These are phyloP conservation scores for Fusarium verticillioides DNA, from an alignment of 2,329 filamentous ascomycete species.

Conservation along the genomic window DNA sequence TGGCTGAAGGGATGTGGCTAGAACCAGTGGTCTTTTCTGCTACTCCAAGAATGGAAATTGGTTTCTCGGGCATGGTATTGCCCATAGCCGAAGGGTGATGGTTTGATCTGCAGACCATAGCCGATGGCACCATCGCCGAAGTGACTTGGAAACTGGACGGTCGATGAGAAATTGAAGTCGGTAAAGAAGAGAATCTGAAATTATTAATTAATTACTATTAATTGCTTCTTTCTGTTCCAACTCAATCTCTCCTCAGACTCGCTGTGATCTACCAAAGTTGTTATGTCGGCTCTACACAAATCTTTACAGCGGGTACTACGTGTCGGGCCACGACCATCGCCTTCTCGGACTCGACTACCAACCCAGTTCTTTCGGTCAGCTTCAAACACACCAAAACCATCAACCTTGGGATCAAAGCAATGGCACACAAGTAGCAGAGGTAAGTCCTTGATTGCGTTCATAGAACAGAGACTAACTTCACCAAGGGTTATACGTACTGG, in stretches of 20 bases:
- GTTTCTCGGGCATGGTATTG: neutral
- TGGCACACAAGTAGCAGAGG: neutral
- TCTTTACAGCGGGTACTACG: rapidly evolving
- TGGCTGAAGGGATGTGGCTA: neutral
- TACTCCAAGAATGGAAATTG: neutral
- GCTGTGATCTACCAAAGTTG: neutral
- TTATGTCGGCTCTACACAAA: neutral
- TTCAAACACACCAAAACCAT: neutral
- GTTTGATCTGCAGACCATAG: neutral
- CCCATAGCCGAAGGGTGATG: neutral
- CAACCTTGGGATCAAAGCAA: rapidly evolving
- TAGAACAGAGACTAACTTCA: rapidly evolving
- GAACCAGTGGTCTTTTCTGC: neutral
- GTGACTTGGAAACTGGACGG: rapidly evolving
- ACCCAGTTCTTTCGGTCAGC: rapidly evolving
- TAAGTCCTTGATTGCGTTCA: rapidly evolving
- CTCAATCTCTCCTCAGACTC: rapidly evolving
- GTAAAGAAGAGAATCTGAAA: neutral
- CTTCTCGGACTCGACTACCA: rapidly evolving
- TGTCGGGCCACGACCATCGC: rapidly evolving
- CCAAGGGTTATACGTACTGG: neutral
- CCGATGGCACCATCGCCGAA: neutral
- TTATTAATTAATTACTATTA: rapidly evolving
- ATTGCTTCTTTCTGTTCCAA: neutral
- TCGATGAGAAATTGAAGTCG: neutral